Conservation (phyloP, 768 basidiomycete species). For the Termitomyces sp. region DNA sequence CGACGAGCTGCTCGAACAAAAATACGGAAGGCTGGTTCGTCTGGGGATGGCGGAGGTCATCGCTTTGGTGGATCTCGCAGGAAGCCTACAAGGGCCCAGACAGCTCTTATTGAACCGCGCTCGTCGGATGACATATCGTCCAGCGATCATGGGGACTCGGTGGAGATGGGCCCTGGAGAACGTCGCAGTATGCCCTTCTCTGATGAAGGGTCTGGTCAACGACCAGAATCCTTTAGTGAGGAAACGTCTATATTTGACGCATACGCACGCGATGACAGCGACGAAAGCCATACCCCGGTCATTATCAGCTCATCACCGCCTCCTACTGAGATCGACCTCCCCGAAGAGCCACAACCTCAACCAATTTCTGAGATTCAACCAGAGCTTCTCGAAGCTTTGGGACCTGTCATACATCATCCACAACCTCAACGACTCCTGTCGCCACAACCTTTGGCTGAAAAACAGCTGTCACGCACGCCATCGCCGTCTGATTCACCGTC, state of each 20-base stretch:
- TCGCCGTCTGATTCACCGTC: slow-evolving; percentile 40
- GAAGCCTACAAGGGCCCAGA: slow-evolving; percentile 23
- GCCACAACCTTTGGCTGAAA: slow-evolving; percentile 31
- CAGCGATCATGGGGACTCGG: slow-evolving; percentile 59
- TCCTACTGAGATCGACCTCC: slow-evolving; percentile 14
- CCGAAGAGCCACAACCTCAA: slow-evolving; percentile 10
- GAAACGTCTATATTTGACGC: slow-evolving; percentile 82
- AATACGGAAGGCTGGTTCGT: slow-evolving; percentile 79
- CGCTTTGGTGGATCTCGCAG: slow-evolving; percentile 59
- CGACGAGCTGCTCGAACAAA: slow-evolving; percentile 91
- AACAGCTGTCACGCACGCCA: slow-evolving; percentile 47
- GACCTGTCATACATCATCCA: slow-evolving; percentile 56
- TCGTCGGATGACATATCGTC: slow-evolving; percentile 69
- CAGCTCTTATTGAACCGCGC: slow-evolving; percentile 36
- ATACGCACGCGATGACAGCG: slow-evolving; percentile 58
- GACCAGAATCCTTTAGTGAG: slow-evolving; percentile 77
- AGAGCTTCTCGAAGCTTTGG: slow-evolving; percentile 27
- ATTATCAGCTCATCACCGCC: slow-evolving; percentile 25
- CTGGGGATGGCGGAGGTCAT: slow-evolving; percentile 78
- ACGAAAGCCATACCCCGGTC: slow-evolving; percentile 25
- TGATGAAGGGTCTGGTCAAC: slow-evolving; percentile 33
- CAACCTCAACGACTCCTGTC: slow-evolving; percentile 52
- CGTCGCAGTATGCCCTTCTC: slow-evolving; percentile 39
- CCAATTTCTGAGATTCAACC: slow-evolving; percentile 24
- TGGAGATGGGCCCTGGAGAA: slow-evolving; percentile 26